phyloP scores from a whole-genome alignment of 2,329 filamentous ascomycete genomes.

The Colletotrichum orchidophilum region DNA sequence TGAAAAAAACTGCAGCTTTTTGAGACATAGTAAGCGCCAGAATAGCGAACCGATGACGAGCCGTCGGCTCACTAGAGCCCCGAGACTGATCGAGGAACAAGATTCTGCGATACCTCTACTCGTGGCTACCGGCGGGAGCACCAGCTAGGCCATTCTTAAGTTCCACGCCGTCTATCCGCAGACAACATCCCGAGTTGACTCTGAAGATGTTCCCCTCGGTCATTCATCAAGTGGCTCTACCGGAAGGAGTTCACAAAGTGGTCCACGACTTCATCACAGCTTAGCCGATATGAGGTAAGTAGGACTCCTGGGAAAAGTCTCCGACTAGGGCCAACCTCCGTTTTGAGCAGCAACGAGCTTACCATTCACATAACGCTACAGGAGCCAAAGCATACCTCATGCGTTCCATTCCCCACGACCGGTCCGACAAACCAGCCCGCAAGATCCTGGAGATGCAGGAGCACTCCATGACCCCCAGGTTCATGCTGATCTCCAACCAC shows the following conservation, averaged over 20 bases:
- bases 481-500: constrained; percentile 49
- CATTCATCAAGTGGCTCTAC: not conserved
- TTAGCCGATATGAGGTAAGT: constrained; percentile 41
- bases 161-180: not conserved
- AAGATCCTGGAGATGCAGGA: constrained; percentile 52
- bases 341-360: fast-evolving
- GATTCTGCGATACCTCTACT: not conserved
- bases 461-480: constrained; percentile 54
- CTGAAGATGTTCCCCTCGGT: not conserved
- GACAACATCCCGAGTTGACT: not conserved
- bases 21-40: not conserved
- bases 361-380: not conserved
- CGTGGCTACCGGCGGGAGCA: constrained; percentile 8
- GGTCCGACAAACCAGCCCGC: constrained; percentile 55
- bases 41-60: not conserved
- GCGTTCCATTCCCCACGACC: constrained; percentile 65
- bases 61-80: not conserved
- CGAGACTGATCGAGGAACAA: not conserved
- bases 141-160: not conserved
- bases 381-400: constrained; percentile 60
- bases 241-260: not conserved
- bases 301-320: not conserved
- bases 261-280: constrained; percentile 50
- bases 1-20: constrained; percentile 1
- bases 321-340: not conserved